A percentile compares a stretch with the other conserved stretches of the same genome.
Conservation (phyloP, 257 asterid species). For the Solanum sparsipilum region DNA sequence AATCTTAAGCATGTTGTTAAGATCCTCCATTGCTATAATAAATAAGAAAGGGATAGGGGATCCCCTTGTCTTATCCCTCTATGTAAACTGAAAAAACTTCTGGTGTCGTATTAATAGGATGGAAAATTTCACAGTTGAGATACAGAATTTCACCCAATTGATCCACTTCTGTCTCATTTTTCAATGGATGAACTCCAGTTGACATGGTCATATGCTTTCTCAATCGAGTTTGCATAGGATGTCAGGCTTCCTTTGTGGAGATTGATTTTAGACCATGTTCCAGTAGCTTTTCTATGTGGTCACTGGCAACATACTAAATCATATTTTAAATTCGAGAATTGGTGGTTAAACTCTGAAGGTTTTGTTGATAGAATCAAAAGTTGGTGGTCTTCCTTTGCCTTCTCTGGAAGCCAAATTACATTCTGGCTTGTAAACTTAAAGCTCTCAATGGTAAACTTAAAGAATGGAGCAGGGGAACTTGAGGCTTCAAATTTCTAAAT, state of each 20-base stretch:
- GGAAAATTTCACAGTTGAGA: neutral
- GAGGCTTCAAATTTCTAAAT: neutral
- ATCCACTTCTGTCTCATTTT: neutral
- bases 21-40: neutral
- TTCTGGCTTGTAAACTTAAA: neutral
- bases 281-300: neutral
- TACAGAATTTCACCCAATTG: neutral
- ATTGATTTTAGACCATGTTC: neutral
- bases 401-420: neutral
- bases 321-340: neutral
- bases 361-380: neutral
- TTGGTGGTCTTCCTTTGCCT: neutral
- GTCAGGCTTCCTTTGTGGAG: neutral
- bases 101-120: neutral
- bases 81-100: neutral
- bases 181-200: neutral
- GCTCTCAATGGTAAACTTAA: neutral
- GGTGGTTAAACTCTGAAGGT: neutral
- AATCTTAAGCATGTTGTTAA: neutral
- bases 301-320: neutral
- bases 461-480: neutral
- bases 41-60: neutral
- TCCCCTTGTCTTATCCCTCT: neutral
- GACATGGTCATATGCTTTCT: neutral
- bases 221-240: neutral